Evolutionary conservation across 2,329 filamentous ascomycete species (phyloP).

Genomic region (Orbilia ellipsospora): DNA sequence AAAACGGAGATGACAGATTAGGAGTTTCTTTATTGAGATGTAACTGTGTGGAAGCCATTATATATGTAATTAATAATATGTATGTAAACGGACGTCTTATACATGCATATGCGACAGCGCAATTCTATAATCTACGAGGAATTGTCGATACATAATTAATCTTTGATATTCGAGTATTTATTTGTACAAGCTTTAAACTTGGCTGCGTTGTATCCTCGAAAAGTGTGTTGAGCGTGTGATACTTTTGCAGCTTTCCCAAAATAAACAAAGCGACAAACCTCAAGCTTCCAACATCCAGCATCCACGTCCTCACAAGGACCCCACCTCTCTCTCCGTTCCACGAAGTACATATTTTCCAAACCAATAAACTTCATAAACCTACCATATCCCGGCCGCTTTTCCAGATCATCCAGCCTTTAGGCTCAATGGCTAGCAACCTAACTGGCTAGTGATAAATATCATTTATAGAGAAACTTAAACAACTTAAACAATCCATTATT

Average conservation of each 20-base stretch:
- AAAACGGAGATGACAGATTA: too few species aligned
- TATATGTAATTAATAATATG: too few species aligned
- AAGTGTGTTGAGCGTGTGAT: too few species aligned
- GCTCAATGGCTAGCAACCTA: conserved; percentile 35
- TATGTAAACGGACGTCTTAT: too few species aligned
- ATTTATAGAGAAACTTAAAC: conserved; percentile 93
- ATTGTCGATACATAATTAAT: too few species aligned
- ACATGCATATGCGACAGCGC: too few species aligned
- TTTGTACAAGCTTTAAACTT: too few species aligned
- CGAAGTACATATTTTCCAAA: too few species aligned
- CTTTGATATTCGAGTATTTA: too few species aligned
- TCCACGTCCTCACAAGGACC: background rate
- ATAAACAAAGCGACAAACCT: conserved; percentile 8
- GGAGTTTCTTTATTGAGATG: background rate
- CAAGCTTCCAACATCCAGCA: conserved; percentile 7
- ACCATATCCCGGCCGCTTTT: conserved; percentile 46
- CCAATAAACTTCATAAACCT: background rate
- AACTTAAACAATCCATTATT: conserved; percentile 96
- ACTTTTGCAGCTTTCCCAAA: conserved; percentile 5
- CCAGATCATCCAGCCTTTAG: conserved; percentile 43
- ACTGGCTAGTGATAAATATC: conserved; percentile 67
- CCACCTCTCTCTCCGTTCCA: conserved; percentile 8
- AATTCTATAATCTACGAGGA: too few species aligned
- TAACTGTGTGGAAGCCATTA: too few species aligned
- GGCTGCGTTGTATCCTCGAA: too few species aligned